Conservation (phyloP, 495 filamentous ascomycete genomes). For the Xylaria intraflava region DNA sequence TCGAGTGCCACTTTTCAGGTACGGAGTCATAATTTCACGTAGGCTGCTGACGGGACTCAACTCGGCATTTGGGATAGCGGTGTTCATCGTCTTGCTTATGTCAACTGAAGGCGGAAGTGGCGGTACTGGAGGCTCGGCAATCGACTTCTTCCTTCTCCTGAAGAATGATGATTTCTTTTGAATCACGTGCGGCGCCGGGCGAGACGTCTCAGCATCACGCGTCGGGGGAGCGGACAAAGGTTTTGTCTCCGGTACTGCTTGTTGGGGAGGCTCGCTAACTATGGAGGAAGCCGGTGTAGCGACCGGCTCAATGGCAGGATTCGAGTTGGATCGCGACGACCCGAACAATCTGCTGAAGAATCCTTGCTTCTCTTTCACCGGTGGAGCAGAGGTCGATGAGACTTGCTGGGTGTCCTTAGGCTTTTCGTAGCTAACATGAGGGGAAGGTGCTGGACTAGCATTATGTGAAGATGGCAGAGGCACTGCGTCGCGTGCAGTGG, state of each 20-base stretch:
- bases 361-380: slow-evolving; percentile 64
- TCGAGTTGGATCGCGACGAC: slow-evolving; percentile 41
- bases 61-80: slow-evolving; percentile 23
- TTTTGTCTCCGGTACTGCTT: slow-evolving; percentile 30
- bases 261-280: slow-evolving; percentile 8
- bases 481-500: slow-evolving; percentile 24
- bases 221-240: slow-evolving; percentile 41
- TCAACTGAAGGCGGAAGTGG: slow-evolving; percentile 25
- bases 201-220: slow-evolving; percentile 34
- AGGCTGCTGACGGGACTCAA: slow-evolving; percentile 81
- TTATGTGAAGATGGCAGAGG: slow-evolving; percentile 30
- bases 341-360: slow-evolving; percentile 92
- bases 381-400: slow-evolving; percentile 22
- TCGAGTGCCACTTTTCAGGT: slow-evolving; percentile 41
- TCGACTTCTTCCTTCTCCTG: slow-evolving; percentile 81
- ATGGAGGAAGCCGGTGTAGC: slow-evolving; percentile 16
- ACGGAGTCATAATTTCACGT: slow-evolving; percentile 85
- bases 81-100: slow-evolving; percentile 24
- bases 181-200: slow-evolving; percentile 44
- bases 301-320: not conserved
- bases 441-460: slow-evolving; percentile 44
- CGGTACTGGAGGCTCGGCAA: slow-evolving; percentile 47
- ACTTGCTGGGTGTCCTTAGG: slow-evolving; percentile 39
- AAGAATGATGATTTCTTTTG: slow-evolving; percentile 96
- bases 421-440: slow-evolving; percentile 53